phyloP scores from a whole-genome alignment of 306 rosid genomes.

The Rosa rugosa region DNA sequence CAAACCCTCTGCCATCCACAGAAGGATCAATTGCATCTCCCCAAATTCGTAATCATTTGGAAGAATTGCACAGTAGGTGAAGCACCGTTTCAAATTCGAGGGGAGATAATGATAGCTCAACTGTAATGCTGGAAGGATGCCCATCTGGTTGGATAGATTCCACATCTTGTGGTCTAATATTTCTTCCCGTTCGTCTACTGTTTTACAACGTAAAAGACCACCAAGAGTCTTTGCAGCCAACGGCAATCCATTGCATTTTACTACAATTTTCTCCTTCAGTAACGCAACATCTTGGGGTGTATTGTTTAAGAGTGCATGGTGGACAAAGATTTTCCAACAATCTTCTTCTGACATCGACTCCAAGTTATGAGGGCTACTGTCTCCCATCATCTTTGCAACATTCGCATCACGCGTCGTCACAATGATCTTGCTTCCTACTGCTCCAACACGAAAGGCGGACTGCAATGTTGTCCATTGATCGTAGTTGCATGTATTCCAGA shows the following conservation, averaged over 20 bases:
- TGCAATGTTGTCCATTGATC: neutral
- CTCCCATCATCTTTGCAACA: conserved; percentile 9
- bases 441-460: neutral
- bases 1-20: conserved; percentile 36
- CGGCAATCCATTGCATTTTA: too few species aligned
- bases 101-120: conserved; percentile 33
- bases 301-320: too few species aligned
- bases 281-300: too few species aligned
- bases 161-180: neutral
- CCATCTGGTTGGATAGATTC: neutral
- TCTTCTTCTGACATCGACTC: neutral
- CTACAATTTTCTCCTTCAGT: too few species aligned
- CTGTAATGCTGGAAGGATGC: conserved; percentile 17
- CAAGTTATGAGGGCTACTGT: neutral
- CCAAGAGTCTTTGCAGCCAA: too few species aligned
- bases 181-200: too few species aligned
- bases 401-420: conserved; percentile 17
- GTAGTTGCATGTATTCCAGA: conserved; percentile 17
- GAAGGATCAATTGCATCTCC: neutral
- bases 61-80: conserved; percentile 16
- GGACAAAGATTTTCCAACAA: neutral
- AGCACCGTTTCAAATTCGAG: conserved; percentile 17
- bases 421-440: conserved; percentile 18
- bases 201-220: too few species aligned
- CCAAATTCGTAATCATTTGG: conserved; percentile 20